Evolutionary conservation across 2,329 filamentous ascomycete species (phyloP), one percentile per base, ranked within the genome.

Genomic region (Bipolaris victoriae): DNA sequence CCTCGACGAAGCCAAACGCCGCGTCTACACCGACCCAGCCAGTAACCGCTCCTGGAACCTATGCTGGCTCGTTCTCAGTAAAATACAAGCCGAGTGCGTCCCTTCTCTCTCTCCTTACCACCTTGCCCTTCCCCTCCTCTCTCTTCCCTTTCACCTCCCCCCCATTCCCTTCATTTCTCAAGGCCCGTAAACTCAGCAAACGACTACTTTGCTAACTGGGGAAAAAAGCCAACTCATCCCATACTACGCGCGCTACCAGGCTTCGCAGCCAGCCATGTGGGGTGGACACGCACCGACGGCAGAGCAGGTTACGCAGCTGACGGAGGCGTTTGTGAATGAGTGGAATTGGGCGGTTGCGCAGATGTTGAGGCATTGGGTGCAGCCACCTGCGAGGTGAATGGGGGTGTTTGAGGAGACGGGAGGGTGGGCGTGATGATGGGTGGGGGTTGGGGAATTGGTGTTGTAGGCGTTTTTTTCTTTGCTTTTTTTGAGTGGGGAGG

Each of bases 31-130:
- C 26, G 89, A 91, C 61, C 87, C 88, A 0, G 78, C 82, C 16
- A 89, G 86, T 62, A 87, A 86, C 65, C 82, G 86, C 22, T 91
- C 88, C 70, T 92, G 90, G 89, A 92, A 92, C 70, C 80, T 89
- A 65, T 89, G 88, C 40, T 92, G 89, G 89, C 77, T 92, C 44
- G 86, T 89, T 31, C 77, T 92, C 9, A 78, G 78, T 40, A 90
- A 90, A 73, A 86, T 91, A 49, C 80, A 82, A 20, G 83, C 86
- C 54, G 86, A 88, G 87, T 88, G 78, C 74, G 84, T 80, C 16
- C 37, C 10, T 36, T 36, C 7, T n/a, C 31, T 22, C 20, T 24
- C 22, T 16, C 6, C 13, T 16, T 16, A 16, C 7, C 29, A n/a
- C 15, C 22, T 41, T 6, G 1, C 16, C 16, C 33, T 33, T 11